Base-by-base conservation (phyloP, 2,329 filamentous ascomycete species). In the Iodosphaeria phyllophila region DNA sequence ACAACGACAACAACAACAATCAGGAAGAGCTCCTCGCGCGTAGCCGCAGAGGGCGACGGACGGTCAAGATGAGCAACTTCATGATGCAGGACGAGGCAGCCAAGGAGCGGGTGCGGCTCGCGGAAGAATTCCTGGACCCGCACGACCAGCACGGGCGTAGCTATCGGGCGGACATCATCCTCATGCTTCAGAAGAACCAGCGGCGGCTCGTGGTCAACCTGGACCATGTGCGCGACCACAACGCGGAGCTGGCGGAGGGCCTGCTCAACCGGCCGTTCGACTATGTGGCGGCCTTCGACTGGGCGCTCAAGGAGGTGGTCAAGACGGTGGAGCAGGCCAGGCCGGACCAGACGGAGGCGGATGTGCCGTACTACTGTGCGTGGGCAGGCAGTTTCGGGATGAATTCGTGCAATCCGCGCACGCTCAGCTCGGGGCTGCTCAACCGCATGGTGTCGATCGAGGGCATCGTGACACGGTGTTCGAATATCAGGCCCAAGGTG, bases 391-490 rank as follows among this genome's bases (percentile, higher is more conserved):
- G 82, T 45, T 98, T 98, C 45, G 89, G 91, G 35, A 74, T 93
- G 46, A 89, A 80, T 47, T 67, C 84, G 8, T 93, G 84, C 63
- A 98, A 93, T 43, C 89, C 89, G 20, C 71, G 89, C 37, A 95
- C 89, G 1, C 56, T 98, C 16, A 80, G 80, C 25, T 93, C 86
- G 3, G 64, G 71, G 20, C 79, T 92, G 41, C 65, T 98, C 28
- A 98, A 98, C 50, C 74, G 79, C 43, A 93, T 98, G 84, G 79
- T 98, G 9, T 92, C 84, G 4, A 64, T 98, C 25, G 89, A 98
- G 52, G 89, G 89, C 23, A 98, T 98, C 40, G 89, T 98, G 20
- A 98, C 89, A 18, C 78, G 89, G 48, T 92, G 82, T 52, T 93
- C 84, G 13, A 62, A 98, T 12, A 92, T 98, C 33, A 69, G 91